phyloP scores from a whole-genome alignment of 805 yeast species.

The Pichia cabralensis region DNA sequence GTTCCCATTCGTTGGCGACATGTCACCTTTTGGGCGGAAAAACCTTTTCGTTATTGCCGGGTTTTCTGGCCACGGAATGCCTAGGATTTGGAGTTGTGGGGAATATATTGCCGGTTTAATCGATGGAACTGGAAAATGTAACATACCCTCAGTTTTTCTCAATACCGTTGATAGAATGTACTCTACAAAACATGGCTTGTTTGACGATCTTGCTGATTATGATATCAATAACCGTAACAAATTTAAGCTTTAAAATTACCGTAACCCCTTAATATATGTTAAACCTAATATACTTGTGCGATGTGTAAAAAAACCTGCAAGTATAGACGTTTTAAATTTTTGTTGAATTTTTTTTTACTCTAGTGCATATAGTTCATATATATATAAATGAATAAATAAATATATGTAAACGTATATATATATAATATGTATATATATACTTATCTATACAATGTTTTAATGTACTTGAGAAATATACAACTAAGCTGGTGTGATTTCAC shows the following conservation, averaged over 20 bases:
- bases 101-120: slow-evolving; percentile 27
- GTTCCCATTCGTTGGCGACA: slow-evolving; percentile 35
- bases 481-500: slow-evolving; percentile 30
- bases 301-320: no score
- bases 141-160: slow-evolving; percentile 7
- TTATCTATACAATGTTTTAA: background rate
- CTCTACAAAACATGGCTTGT: background rate
- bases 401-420: background rate
- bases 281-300: no score
- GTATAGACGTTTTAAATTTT: no score
- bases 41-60: slow-evolving; percentile 33
- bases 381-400: no score
- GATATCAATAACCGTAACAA: slow-evolving; percentile 3
- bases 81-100: slow-evolving; percentile 32
- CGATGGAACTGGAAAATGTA: slow-evolving; percentile 1
- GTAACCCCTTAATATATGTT: no score
- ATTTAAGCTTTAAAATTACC: slow-evolving; percentile 5
- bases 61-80: slow-evolving; percentile 45
- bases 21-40: slow-evolving; percentile 19
- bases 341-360: no score
- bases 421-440: background rate
- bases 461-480: background rate
- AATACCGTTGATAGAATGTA: slow-evolving; percentile 8
- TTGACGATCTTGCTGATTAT: slow-evolving; percentile 1
- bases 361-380: no score